phyloP scores from a whole-genome alignment of 805 yeast species.

The Candida nemodendra region DNA sequence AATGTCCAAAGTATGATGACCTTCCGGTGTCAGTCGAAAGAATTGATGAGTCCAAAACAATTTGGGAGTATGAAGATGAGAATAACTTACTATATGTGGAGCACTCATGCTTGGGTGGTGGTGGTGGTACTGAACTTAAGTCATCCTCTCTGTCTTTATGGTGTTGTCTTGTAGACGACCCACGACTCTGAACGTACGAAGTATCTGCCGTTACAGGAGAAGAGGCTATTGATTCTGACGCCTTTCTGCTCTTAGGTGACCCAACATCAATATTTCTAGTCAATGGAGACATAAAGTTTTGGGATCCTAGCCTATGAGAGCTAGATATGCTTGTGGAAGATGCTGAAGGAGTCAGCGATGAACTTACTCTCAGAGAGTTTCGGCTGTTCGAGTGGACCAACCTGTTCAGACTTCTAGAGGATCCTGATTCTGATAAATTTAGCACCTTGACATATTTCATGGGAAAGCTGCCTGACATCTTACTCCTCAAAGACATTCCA shows the following conservation, averaged over 20 bases:
- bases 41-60: slow-evolving; percentile 31
- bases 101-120: slow-evolving; percentile 37
- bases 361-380: slow-evolving; percentile 8
- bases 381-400: slow-evolving; percentile 7
- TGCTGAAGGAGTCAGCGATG: slow-evolving; percentile 14
- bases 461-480: slow-evolving; percentile 83
- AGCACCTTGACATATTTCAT: slow-evolving; percentile 70
- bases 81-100: slow-evolving; percentile 15
- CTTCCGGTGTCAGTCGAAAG: slow-evolving; percentile 35
- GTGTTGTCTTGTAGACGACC: slow-evolving; percentile 5
- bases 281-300: slow-evolving; percentile 16
- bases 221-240: slow-evolving; percentile 6
- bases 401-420: slow-evolving; percentile 8
- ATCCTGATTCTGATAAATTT: slow-evolving; percentile 12
- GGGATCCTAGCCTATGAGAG: slow-evolving; percentile 14
- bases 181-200: slow-evolving; percentile 6
- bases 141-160: slow-evolving; percentile 16
- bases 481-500: slow-evolving; percentile 78
- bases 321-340: slow-evolving; percentile 18
- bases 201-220: slow-evolving; percentile 1
- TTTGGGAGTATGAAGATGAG: slow-evolving; percentile 25
- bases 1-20: slow-evolving; percentile 49
- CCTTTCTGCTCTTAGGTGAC: neutral
- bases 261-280: slow-evolving; percentile 2
- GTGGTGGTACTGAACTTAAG: slow-evolving; percentile 33